Evolutionary conservation across 2,329 filamentous ascomycete genomes (phyloP).

Genomic region (Xylariaceae sp.): DNA sequence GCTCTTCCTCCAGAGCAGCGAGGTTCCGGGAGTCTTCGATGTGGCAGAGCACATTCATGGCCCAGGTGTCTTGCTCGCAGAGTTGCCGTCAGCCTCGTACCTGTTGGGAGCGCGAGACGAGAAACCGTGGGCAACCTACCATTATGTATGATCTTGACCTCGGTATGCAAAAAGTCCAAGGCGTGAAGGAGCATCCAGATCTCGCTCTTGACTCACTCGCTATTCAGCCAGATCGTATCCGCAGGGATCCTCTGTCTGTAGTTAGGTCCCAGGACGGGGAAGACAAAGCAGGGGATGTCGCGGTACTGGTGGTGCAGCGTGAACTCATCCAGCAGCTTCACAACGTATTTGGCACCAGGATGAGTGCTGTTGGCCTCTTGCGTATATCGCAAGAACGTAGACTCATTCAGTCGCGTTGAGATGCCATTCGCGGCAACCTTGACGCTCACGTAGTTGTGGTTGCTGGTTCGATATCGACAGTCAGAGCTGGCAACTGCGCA

Average conservation of each 20-base stretch:
- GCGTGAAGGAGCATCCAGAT: neutral
- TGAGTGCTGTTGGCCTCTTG: neutral
- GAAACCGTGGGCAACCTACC: too few species aligned
- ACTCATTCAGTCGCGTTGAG: neutral
- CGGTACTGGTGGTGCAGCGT: neutral
- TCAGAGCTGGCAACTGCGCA: neutral
- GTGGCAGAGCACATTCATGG: neutral
- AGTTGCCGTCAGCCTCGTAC: too few species aligned
- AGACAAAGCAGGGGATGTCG: neutral
- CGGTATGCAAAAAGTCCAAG: neutral
- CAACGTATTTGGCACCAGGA: neutral
- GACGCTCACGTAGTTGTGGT: neutral
- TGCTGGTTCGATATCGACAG: neutral
- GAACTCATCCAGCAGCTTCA: neutral
- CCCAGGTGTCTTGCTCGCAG: neutral
- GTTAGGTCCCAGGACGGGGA: neutral
- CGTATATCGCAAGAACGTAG: neutral
- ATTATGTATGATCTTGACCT: too few species aligned
- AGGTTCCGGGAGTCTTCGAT: neutral
- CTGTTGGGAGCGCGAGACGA: too few species aligned
- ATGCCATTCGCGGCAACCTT: neutral
- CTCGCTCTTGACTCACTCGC: neutral
- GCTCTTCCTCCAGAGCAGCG: neutral
- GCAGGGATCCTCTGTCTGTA: neutral
- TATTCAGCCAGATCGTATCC: neutral